Evolutionary conservation across 1,284 basidiomycete species (phyloP).

Genomic region (Coniophora puteana): DNA sequence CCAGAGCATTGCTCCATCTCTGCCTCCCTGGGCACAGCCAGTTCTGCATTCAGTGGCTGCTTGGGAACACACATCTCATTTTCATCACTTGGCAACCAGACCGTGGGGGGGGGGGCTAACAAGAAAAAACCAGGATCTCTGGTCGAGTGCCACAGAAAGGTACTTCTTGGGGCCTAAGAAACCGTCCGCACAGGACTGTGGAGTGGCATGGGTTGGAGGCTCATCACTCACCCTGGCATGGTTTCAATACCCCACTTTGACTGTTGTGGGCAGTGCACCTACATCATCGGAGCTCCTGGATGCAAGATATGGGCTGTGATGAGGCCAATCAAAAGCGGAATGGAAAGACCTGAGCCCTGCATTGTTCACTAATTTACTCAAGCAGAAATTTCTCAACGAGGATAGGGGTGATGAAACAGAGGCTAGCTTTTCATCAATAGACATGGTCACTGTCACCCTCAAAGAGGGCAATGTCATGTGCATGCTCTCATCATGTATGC

Average conservation of each 20-base stretch:
- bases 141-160: too few species aligned
- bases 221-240: background rate
- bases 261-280: conserved; percentile 6
- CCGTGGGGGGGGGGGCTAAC: background rate
- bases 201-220: conserved; percentile 11
- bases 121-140: too few species aligned
- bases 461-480: conserved; percentile 11
- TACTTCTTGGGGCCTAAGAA: too few species aligned
- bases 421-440: background rate
- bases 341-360: too few species aligned
- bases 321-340: background rate
- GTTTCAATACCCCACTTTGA: conserved; percentile 2
- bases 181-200: too few species aligned
- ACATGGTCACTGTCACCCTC: conserved; percentile 8
- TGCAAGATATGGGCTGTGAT: conserved; percentile 8
- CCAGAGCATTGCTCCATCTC: conserved; percentile 1
- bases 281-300: background rate
- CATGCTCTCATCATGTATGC: background rate
- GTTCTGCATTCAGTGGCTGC: conserved; percentile 4
- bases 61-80: conserved; percentile 2
- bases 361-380: too few species aligned
- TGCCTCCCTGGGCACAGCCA: background rate
- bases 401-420: background rate
- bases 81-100: background rate
- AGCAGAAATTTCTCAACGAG: fast-evolving